Conservation (phyloP, 192 early-diverging fungal species). For the Mortierella hygrophila region DNA sequence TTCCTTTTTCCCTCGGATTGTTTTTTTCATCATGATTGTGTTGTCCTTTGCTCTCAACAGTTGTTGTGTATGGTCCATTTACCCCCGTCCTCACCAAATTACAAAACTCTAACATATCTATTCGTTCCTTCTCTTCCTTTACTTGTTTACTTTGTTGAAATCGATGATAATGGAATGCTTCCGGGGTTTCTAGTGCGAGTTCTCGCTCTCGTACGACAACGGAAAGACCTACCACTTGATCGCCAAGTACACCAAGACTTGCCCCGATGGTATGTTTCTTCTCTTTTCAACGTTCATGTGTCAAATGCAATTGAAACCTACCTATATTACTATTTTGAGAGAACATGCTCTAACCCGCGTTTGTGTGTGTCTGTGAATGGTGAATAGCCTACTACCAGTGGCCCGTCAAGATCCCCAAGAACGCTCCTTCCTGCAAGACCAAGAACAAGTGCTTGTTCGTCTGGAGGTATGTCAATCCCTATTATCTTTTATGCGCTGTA, state of each 20-base stretch:
- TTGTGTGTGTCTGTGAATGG: background rate
- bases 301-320: background rate
- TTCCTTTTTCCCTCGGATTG: background rate
- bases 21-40: background rate
- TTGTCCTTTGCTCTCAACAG: background rate
- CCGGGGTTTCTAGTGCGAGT: conserved; percentile 66
- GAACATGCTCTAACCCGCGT: background rate
- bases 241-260: conserved; percentile 50
- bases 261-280: conserved; percentile 49
- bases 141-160: no score
- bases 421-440: conserved; percentile 49
- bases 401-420: conserved; percentile 57
- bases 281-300: background rate
- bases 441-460: conserved; percentile 54
- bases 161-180: background rate
- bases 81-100: background rate
- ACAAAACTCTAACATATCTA: background rate
- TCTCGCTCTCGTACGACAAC: conserved; percentile 74
- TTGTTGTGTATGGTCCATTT: background rate
- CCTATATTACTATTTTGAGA: background rate
- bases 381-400: conserved; percentile 42
- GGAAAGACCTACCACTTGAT: conserved; percentile 66
- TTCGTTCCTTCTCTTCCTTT: background rate
- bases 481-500: background rate
- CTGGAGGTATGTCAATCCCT: conserved; percentile 60